Evolutionary conservation across 768 basidiomycete genomes (phyloP), one percentile per base, ranked within the genome.

Genomic region (Agaricus blazei): DNA sequence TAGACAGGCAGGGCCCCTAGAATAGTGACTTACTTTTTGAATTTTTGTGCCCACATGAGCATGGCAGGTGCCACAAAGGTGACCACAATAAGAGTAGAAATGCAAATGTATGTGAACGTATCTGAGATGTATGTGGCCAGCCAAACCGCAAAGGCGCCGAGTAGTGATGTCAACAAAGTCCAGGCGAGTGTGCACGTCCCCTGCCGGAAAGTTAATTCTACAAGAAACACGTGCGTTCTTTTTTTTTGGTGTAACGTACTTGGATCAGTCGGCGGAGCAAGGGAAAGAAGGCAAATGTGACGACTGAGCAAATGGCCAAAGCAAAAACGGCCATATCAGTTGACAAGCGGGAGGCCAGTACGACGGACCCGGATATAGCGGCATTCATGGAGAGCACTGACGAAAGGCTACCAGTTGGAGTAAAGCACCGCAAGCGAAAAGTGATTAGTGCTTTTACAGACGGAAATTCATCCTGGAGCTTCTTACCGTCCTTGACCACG

Each of bases 321-420:
- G 92, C 85, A 65, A 98, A 98, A 24, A 97, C 96, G 26, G 89
- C 83, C 45, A 88, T 68, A 68, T 93, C 90, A 61, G 88, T 85
- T 42, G 81, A 73, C 38, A 98, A 76, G 60, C 96, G 88, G 40
- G 94, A 97, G 31, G 94, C 93, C 59, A 98, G 77, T 53, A 98
- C 95, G 45, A 97, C 89, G 31, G 90, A 92, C 15, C 92, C 90
- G 42, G 91, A 94, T 57, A 97, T 85, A 31, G 91, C 92, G 44
- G 94, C 94, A 65, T 93, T 93, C 77, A 88, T 90, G 42, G 90
- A 92, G 54, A 93, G 67, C 46, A 93, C 88, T 45, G 89, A 91
- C 42, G 87, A 88, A 52, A 92, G 70, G 67, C 90, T 91, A 59
- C 51, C 55, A 57, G 61, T 66, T 63, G 59, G 58, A 56, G 48